Base-by-base conservation (phyloP, 345 rosid genomes). In the Acer yangbiense region DNA sequence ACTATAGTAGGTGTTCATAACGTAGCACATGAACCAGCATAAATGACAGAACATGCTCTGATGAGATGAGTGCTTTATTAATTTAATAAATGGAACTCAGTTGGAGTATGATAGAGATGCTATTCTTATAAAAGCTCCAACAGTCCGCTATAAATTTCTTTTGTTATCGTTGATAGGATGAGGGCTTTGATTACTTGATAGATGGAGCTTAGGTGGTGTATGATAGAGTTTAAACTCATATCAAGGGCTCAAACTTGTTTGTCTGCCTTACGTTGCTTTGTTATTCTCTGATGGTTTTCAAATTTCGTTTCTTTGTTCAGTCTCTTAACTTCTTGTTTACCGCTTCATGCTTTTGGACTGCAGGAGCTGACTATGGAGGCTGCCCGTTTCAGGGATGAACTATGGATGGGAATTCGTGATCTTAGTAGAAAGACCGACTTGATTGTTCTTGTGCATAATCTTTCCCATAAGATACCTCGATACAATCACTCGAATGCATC, bases 361-460 rank as follows among this genome's bases (percentile, higher is more conserved):
- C 86, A 95, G 97, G 98, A 92, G 73, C 85, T 95, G 71, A 86
- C 87, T 20, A 54, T 74, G 73, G 97, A 95, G 81, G 92, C 84
- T 58, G 85, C 89, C 66, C 90, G 87, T 23, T 93, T 95, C 77
- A 95, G 90, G 85, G 95, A 93, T 87, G 99, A 95, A 77, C 74
- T 95, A 65, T 93, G 99, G 99, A 85, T 80, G 83, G 99, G 99
- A 79, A 87, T 92, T 74, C 92, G 89, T 39, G 92, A 89, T 79
- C 87, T 89, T 57, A 87, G 92, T 81, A 85, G 84, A 75, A 95
- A 95, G 85, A 90, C 89, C 70, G 99, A 95, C 88, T 83, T 95
- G 77, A 82, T 95, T 62, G 85, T 95, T 78, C 94, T 95, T 65
- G 98, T 95, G 81, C 99, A 95, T 85, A 95, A 95, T 81, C 85